phyloP scores from a whole-genome alignment of 2,329 filamentous ascomycete species.

The Clarireedia sp. region DNA sequence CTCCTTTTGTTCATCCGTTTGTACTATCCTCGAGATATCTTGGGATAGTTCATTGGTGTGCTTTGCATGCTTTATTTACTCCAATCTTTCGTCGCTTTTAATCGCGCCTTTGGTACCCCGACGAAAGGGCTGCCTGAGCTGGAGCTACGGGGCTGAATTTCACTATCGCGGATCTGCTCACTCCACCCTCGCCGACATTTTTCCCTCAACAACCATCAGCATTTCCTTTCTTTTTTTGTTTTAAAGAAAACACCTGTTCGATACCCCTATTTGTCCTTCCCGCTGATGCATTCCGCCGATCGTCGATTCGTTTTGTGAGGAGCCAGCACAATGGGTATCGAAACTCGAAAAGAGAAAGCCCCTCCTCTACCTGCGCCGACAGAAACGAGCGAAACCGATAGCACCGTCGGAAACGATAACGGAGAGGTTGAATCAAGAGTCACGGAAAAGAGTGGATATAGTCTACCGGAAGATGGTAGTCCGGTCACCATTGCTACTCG shows the following conservation, averaged over 20 bases:
- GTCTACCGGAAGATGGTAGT: slow-evolving; percentile 77
- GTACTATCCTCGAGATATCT: not conserved
- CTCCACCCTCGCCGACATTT: not conserved
- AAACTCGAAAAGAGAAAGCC: slow-evolving; percentile 40
- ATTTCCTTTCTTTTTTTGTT: not conserved
- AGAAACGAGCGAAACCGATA: slow-evolving; percentile 45
- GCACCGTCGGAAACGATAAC: slow-evolving; percentile 43
- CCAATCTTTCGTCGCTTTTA: not conserved
- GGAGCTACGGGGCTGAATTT: not conserved
- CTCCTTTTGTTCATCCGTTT: not conserved
- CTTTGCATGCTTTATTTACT: not conserved
- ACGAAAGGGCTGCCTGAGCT: not conserved
- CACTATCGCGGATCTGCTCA: not conserved
- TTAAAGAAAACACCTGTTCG: not conserved
- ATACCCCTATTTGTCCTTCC: not conserved
- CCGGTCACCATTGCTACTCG: slow-evolving; percentile 86
- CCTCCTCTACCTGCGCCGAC: slow-evolving; percentile 73
- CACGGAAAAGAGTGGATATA: slow-evolving; percentile 64
- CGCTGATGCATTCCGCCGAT: slow-evolving; percentile 7
- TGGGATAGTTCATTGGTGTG: not conserved
- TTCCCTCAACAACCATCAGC: not conserved
- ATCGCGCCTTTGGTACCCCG: not conserved
- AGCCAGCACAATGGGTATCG: slow-evolving; percentile 27
- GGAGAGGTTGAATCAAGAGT: slow-evolving; percentile 57
- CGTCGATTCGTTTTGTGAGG: slow-evolving; percentile 5